These are phyloP conservation scores for Kokia cookei DNA, from an alignment of 441 rosid species.

Conservation along the genomic window DNA sequence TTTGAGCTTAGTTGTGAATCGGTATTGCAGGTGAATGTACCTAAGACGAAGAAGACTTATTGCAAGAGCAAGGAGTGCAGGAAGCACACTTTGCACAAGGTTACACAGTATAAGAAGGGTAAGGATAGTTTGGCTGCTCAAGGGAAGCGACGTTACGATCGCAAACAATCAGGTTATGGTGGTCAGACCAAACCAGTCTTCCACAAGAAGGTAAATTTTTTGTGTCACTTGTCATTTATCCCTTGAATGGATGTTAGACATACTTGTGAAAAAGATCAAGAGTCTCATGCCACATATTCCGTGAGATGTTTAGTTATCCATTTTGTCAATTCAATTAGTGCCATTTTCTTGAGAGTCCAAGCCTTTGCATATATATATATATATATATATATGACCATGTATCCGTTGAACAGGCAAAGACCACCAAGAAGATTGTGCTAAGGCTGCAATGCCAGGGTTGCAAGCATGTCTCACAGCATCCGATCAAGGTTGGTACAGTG, in stretches of 20 bases:
- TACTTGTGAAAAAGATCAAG: background rate
- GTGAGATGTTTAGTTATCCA: background rate
- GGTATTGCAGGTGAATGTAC: slow-evolving; percentile 49
- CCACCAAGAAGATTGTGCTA: slow-evolving; percentile 62
- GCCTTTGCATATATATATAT: background rate
- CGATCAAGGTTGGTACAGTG: slow-evolving; percentile 35
- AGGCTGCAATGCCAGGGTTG: slow-evolving; percentile 60
- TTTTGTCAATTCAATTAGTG: background rate
- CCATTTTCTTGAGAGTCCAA: background rate
- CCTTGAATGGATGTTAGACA: background rate
- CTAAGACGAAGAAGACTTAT: slow-evolving; percentile 68
- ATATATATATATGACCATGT: background rate
- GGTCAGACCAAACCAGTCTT: slow-evolving; percentile 70
- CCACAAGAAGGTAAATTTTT: slow-evolving; percentile 44
- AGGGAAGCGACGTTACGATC: slow-evolving; percentile 72
- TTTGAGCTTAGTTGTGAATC: background rate
- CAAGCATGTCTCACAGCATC: slow-evolving; percentile 57
- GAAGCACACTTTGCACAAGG: slow-evolving; percentile 78
- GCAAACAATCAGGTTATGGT: slow-evolving; percentile 64
- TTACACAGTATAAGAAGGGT: slow-evolving; percentile 70
- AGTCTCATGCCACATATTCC: background rate
- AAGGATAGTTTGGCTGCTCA: slow-evolving; percentile 66
- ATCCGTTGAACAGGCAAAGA: slow-evolving; percentile 34
- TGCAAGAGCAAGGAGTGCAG: slow-evolving; percentile 53
- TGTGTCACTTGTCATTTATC: background rate